Evolutionary conservation across 169 alveolate species (phyloP), one percentile per base, ranked within the genome.

Genomic region (Plasmodium gonderi): DNA sequence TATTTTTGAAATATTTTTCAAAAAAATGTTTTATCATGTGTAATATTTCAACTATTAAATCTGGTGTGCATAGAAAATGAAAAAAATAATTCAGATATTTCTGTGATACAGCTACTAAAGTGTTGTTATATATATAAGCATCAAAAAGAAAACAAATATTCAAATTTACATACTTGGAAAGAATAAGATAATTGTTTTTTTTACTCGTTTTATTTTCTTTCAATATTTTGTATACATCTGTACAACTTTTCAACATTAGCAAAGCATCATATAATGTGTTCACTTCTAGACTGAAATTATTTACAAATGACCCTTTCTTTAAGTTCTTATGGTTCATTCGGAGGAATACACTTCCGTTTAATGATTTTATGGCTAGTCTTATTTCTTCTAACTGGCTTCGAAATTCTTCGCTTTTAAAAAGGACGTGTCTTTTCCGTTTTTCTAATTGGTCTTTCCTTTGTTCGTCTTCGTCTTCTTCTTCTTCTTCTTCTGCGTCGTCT

Each of bases 201-300:
- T 64, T 38, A 11, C 40, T 82, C 47, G 11, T 38, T 60, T 33
- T n/a, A 31, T 65, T 26, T n/a, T 47, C 26, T 44, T 85, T 74
- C 78, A 85, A 74, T 67, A 31, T 40, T 36, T 85, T 85, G 49
- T 85, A 85, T 11, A 85, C 80, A 36, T 65, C 67, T 51, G 92
- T 85, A 44, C 79, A 49, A 77, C 92, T 85, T 23, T 85, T 85
- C 31, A 85, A 20, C 23, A 85, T 17, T 74, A 85, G 51, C 20
- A 85, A 29, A 42, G 87, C 87, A 74, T 85, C 87, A 85, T 85
- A 85, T 51, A 85, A 40, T 38, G 92, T 74, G 29, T 85, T 85
- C 7, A 85, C 78, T 64, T 85, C 92, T 12, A 85, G 65, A 64
- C 44, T 72, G 33, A 20, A 51, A 36, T 36, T 85, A 51, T 85